Base-by-base conservation (phyloP, 371 early-diverging fungal species). In the Zychaea mexicana region DNA sequence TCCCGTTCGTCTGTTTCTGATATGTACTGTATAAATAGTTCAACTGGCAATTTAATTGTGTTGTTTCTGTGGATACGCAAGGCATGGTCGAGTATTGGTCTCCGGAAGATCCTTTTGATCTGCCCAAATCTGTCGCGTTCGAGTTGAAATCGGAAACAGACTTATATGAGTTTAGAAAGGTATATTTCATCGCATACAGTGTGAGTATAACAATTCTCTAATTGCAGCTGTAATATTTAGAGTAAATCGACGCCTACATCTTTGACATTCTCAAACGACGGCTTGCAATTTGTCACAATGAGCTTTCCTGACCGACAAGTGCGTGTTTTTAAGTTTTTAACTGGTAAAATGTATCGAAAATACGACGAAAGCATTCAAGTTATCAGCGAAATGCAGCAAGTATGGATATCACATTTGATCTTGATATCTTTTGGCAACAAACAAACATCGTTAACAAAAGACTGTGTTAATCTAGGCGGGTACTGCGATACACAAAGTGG, bases 41-140 rank as follows among this genome's bases (percentile, higher is more conserved):
- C 71, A 94, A 93, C 66, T 81, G 88, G 0, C 65, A 65, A 30
- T 89, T 89, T 53, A 84, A 96, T 68, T 87, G 90, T 39, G 88
- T 95, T 3, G 80, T 98, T 8, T 92, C 94, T 22, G 89, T 90
- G 1, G 98, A 98, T 72, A 69, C 73, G 12, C 74, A 85, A 8
- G 98, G 98, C 27, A 94, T 92, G 87, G 65, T 96, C 1, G 98
- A 98, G 71, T 97, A 96, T 67, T 98, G 98, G 98, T 62, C 73
- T 9, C 90, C 95, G 0, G 86, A 90, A 54, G 86, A 81, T 58
- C 87, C 89, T 0, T 83, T 84, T 65, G 85, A 85, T 6, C 73
- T 88, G 49, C 93, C 87, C 2, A 81, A 82, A 27, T 76, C 77
- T 0, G 74, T 96, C 7, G 79, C 68, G 0, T 98, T 94, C 73